These are phyloP conservation scores for Obelidium mucronatum DNA, from an alignment of 192 early-diverging fungal genomes.

Conservation along the genomic window DNA sequence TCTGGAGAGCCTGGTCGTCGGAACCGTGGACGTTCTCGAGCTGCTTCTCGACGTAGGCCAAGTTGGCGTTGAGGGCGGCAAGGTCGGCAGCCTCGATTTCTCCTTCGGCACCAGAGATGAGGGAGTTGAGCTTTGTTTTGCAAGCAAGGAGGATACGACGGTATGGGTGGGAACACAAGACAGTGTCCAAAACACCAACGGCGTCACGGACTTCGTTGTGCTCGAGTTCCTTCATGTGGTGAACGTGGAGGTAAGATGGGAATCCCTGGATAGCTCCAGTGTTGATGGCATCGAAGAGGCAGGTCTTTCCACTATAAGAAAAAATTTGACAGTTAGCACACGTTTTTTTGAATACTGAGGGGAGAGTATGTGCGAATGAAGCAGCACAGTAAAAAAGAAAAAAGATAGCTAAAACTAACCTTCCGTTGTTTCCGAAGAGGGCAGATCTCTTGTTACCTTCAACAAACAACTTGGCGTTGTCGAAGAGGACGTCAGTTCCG, in stretches of 20 bases:
- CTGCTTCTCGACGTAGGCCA: slow-evolving; percentile 81
- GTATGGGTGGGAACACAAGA: slow-evolving; percentile 77
- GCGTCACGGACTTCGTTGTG: slow-evolving; percentile 28
- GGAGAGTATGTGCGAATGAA: not conserved
- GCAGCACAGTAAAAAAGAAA: not conserved
- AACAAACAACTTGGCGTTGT: slow-evolving; percentile 30
- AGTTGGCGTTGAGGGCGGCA: slow-evolving; percentile 72
- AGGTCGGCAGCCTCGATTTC: slow-evolving; percentile 83
- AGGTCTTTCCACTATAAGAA: slow-evolving; percentile 30
- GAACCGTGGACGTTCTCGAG: slow-evolving; percentile 81
- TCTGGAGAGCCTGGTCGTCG: slow-evolving; percentile 59
- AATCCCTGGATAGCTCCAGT: slow-evolving; percentile 16
- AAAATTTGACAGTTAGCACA: too few species aligned
- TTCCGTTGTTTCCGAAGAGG: slow-evolving; percentile 34
- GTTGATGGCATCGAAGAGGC: slow-evolving; percentile 27
- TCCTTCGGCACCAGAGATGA: slow-evolving; percentile 79
- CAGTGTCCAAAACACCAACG: slow-evolving; percentile 20
- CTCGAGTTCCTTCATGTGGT: slow-evolving; percentile 36
- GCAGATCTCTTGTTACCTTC: slow-evolving; percentile 33
- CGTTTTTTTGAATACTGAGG: too few species aligned
- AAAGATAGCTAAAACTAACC: not conserved
- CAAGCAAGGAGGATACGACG: slow-evolving; percentile 81
- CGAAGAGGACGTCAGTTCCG: slow-evolving; percentile 17
- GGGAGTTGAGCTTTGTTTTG: slow-evolving; percentile 63
- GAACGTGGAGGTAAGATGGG: slow-evolving; percentile 27